A percentile compares a stretch with the other conserved stretches of the same genome.
Evolutionary conservation across 2,329 filamentous ascomycete genomes (phyloP).

Genomic region (Sphaerulina musiva): DNA sequence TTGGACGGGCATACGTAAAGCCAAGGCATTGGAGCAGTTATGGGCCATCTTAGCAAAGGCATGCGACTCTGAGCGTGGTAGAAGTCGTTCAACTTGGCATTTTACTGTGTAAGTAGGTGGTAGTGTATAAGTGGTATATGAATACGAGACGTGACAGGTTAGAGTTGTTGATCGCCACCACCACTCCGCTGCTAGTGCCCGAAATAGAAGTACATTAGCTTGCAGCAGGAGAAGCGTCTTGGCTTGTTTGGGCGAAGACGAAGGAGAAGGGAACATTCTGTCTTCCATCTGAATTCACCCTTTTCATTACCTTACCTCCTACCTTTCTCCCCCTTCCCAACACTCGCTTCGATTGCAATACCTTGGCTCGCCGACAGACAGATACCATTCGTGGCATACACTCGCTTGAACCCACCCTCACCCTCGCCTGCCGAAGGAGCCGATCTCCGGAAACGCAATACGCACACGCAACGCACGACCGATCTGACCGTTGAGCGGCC

Average conservation of each 20-base stretch:
- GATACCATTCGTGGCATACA: too few species aligned
- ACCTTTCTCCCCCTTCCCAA: background rate
- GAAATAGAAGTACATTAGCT: background rate
- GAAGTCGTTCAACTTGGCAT: too few species aligned
- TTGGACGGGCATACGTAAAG: too few species aligned
- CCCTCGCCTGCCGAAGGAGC: background rate
- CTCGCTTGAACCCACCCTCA: background rate
- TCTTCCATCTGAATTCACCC: background rate
- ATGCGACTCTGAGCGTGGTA: too few species aligned
- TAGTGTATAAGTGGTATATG: too few species aligned
- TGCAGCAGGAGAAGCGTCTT: background rate
- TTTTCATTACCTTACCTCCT: background rate
- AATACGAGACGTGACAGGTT: background rate
- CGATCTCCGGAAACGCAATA: background rate
- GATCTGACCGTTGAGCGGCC: conserved; percentile 7
- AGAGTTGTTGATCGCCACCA: background rate
- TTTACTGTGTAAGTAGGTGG: too few species aligned
- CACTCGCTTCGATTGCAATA: background rate
- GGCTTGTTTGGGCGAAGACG: background rate
- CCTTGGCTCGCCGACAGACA: background rate
- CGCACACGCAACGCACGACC: background rate
- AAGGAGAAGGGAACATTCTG: background rate
- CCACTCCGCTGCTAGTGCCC: background rate
- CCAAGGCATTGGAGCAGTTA: too few species aligned
- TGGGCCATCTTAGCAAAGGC: too few species aligned